These are phyloP conservation scores for Arthroderma sp. DNA, from an alignment of 2,329 filamentous ascomycete genomes.

Conservation along the genomic window DNA sequence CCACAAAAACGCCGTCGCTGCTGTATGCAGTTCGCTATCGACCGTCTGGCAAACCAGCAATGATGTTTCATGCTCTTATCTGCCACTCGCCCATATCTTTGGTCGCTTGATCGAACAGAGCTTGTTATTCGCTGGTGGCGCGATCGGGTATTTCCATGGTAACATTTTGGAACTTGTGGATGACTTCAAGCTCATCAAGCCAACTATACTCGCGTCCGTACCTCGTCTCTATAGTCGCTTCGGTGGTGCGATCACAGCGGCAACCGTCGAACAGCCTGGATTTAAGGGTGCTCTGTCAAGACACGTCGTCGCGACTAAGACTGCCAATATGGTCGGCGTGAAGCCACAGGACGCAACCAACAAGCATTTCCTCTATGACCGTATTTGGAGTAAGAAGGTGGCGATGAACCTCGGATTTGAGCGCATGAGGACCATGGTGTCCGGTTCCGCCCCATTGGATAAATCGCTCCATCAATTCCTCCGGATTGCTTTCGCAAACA, in stretches of 20 bases:
- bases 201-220: conserved; percentile 74
- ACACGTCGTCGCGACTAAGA: conserved; percentile 66
- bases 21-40: conserved; percentile 48
- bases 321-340: conserved; percentile 60
- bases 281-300: conserved; percentile 70
- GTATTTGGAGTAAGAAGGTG: conserved; percentile 85
- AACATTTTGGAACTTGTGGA: conserved; percentile 77
- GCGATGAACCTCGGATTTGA: conserved; percentile 70
- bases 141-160: conserved; percentile 87
- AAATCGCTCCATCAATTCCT: conserved; percentile 80
- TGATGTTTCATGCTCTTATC: conserved; percentile 68
- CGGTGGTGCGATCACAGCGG: conserved; percentile 64
- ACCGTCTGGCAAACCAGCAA: conserved; percentile 39
- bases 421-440: conserved; percentile 58
- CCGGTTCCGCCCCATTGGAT: conserved; percentile 82
- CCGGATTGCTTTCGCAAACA: conserved; percentile 64
- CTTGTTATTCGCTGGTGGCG: conserved; percentile 55
- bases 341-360: conserved; percentile 56
- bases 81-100: conserved; percentile 90
- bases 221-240: conserved; percentile 88
- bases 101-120: conserved; percentile 71
- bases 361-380: conserved; percentile 38
- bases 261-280: conserved; percentile 66
- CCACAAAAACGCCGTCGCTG: conserved; percentile 68
- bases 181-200: conserved; percentile 75